Evolutionary conservation across 2,329 filamentous ascomycete species (phyloP), one percentile per base, ranked within the genome.

Genomic region (Fusarium falciforme): DNA sequence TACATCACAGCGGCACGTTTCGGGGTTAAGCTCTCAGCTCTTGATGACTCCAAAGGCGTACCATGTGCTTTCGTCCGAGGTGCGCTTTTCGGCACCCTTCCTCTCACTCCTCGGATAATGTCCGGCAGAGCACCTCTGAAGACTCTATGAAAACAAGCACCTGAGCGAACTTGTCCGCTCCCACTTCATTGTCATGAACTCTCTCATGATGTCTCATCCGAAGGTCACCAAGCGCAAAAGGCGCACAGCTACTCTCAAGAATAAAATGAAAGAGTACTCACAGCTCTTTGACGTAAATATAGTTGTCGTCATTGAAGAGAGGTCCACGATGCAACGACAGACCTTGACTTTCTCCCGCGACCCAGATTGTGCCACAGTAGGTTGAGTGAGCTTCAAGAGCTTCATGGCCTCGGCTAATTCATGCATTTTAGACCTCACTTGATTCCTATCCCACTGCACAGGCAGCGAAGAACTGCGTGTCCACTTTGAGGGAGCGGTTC

Each of bases 211-310:
- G 52, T 64, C 63, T 42, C 35, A 60, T 35, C 57, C 63, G 3
- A 66, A 61, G 47, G 42, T 61, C 31, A 54, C 42, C 10, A 35
- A 40, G 61, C 61, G 61, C 49, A 66, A 52, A 52, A 66, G 63
- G 57, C 63, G 63, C 42, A 66, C 57, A 20, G 33, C 58, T 31
- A 61, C 63, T n/a, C 22, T 66, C 5, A 66, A 66, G 36, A 60
- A 61, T 40, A 66, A 66, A 22, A 66, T 66, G 44, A 61, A 61
- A 27, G 20, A 66, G 54, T 66, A 61, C 54, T 60, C 55, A 10
- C 14, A 61, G 16, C 58, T 66, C 17, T 66, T 66, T 22, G 40
- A 61, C 16, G 55, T 66, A 6, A 54, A 66, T 52, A 54, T 66
- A 5, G 38, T 55, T 20, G 29, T 66, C 33, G 35, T 61, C 5